These are phyloP conservation scores for Emergomyces orientalis DNA, from an alignment of 2,329 filamentous ascomycete genomes.

Conservation along the genomic window DNA sequence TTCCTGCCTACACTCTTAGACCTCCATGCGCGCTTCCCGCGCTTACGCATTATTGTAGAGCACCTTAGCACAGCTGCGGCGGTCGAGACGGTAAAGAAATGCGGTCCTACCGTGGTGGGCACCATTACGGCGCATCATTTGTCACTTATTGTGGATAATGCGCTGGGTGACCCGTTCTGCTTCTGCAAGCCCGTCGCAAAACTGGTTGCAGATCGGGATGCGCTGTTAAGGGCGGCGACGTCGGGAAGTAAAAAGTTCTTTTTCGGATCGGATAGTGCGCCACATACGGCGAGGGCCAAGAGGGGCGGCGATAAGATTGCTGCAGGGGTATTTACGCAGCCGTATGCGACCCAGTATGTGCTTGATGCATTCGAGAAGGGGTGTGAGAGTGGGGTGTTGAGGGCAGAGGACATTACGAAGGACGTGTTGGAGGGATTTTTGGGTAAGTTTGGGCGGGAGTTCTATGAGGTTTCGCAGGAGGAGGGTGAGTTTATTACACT, in stretches of 20 bases:
- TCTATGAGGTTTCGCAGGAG: constrained; percentile 48
- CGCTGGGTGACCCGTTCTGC: constrained; percentile 61
- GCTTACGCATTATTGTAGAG: constrained; percentile 51
- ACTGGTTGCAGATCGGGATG: constrained; percentile 61
- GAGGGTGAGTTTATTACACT: constrained; percentile 41
- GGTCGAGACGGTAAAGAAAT: constrained; percentile 64
- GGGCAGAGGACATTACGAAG: constrained; percentile 45
- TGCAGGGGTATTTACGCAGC: constrained; percentile 55
- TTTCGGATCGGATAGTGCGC: constrained; percentile 62
- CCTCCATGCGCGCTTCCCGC: constrained; percentile 65
- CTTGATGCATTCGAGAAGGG: constrained; percentile 51
- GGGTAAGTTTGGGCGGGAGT: constrained; percentile 46
- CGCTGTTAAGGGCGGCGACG: constrained; percentile 54
- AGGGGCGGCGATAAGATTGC: constrained; percentile 43
- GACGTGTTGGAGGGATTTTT: constrained; percentile 51
- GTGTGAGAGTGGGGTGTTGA: constrained; percentile 44
- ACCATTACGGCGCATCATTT: constrained; percentile 85
- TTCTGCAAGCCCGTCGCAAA: constrained; percentile 72
- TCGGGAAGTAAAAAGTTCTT: constrained; percentile 51
- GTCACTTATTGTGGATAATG: constrained; percentile 68
- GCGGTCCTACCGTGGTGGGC: constrained; percentile 62
- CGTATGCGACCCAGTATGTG: constrained; percentile 49
- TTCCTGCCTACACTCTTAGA: constrained; percentile 73
- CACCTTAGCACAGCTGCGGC: constrained; percentile 83
- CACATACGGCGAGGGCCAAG: constrained; percentile 51